Conservation (phyloP, 2,329 filamentous ascomycete genomes). For the Cladosporium sp. region DNA sequence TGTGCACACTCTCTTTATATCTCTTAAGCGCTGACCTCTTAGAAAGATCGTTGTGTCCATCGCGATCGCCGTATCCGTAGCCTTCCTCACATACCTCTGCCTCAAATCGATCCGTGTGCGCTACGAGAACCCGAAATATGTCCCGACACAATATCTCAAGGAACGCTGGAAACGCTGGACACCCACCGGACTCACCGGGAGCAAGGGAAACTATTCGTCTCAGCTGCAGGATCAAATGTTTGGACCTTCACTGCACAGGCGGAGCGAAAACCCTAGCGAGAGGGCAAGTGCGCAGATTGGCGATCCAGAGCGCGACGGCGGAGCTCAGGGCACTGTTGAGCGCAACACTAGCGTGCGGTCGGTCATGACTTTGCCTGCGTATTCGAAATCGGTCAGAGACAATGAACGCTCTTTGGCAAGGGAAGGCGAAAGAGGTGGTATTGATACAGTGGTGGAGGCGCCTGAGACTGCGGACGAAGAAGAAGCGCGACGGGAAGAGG, state of each 20-base stretch:
- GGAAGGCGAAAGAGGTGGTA: conserved; percentile 84
- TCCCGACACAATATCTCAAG: conserved; percentile 29
- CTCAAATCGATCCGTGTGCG: conserved; percentile 19
- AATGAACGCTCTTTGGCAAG: conserved; percentile 78
- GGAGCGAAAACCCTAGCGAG: conserved; percentile 20
- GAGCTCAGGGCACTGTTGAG: conserved; percentile 51
- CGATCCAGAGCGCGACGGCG: conserved; percentile 18
- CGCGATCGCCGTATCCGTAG: conserved; percentile 3
- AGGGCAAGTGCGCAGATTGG: conserved; percentile 18
- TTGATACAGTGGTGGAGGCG: conserved; percentile 83
- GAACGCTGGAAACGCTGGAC: conserved; percentile 29
- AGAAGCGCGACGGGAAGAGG: conserved; percentile 70
- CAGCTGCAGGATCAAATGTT: conserved; percentile 20
- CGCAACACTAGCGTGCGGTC: conserved; percentile 82
- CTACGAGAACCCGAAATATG: conserved; percentile 24
- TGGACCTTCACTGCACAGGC: conserved; percentile 21
- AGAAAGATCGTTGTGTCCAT: conserved; percentile 7
- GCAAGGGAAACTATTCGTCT: conserved; percentile 27
- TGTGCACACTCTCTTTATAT: background rate
- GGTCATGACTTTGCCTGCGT: conserved; percentile 89
- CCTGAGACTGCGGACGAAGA: conserved; percentile 75
- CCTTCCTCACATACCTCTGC: conserved; percentile 10
- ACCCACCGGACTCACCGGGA: conserved; percentile 16
- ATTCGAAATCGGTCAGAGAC: conserved; percentile 64
- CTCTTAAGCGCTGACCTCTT: background rate